Base-by-base conservation (phyloP, 306 rosid species). In the Trifolium fragiferum region DNA sequence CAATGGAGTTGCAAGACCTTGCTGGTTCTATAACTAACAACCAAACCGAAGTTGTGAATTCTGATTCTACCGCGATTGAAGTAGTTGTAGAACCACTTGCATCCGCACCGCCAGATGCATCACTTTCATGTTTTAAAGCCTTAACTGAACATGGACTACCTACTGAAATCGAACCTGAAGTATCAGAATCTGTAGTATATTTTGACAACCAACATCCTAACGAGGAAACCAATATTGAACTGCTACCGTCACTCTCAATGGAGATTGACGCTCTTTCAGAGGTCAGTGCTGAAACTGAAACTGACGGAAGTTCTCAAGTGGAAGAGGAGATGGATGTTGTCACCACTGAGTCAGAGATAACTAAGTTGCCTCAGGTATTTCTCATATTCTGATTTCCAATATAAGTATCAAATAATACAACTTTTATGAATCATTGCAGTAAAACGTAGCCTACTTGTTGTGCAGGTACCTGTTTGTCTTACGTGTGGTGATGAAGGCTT, bases 391-490 rank as follows among this genome's bases (percentile, higher is more conserved):
- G 54, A 44, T 21, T 46, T 58, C 46, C 37, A 44, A 15, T 66
- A 49, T 14, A 51, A 23, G 16, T 46, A 21, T 65, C 41, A 55
- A 54, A 41, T 6, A 30, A 30, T 27, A 78, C 70, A 18, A 21
- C 21, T 68, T 62, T 51, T 62, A 1, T 61, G 66, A 59, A 40
- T 46, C 54, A 10, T 12, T 75, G 27, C 38, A 51, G 25, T 64
- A 63, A 83, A 40, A 20, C 15, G 16, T 13, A 54, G 14, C 6
- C 10, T 27, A 19, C 60, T 7, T 76, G 46, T 69, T 38, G 73
- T 21, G 25, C 75, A 84, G 88, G 81, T 63, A 15, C 40, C 66
- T 51, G 73, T 81, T 65, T 84, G 88, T 78, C 81, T 77, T 8
- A 65, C 6, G 2, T 78, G 85, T 58, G 83, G 88, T 0, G 50